phyloP scores from a whole-genome alignment of 1,284 basidiomycete genomes.

The Sporisorium graminicola region DNA sequence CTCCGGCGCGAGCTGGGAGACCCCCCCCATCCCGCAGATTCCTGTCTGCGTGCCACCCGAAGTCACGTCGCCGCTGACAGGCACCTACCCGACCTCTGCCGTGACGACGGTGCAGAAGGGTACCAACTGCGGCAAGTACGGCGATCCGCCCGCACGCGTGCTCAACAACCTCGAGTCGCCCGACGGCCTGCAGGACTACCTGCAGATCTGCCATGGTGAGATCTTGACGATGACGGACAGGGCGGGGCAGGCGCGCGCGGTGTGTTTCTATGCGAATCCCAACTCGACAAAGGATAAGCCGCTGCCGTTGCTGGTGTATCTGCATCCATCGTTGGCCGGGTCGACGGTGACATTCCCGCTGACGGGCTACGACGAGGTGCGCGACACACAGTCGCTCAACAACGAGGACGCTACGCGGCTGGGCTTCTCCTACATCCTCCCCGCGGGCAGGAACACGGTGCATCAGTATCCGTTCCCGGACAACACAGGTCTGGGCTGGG shows the following conservation, averaged over 20 bases:
- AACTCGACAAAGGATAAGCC: slow-evolving; percentile 30
- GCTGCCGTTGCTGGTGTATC: slow-evolving; percentile 27
- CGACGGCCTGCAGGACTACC: slow-evolving; percentile 23
- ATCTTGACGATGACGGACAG: slow-evolving; percentile 26
- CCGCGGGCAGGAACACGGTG: slow-evolving; percentile 28
- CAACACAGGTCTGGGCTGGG: slow-evolving; percentile 31
- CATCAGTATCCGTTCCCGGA: slow-evolving; percentile 35
- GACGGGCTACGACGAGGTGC: slow-evolving; percentile 22
- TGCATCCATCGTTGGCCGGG: slow-evolving; percentile 25
- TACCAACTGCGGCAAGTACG: slow-evolving; percentile 21
- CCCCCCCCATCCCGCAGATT: neutral
- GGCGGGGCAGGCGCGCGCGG: slow-evolving; percentile 10
- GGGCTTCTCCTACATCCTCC: slow-evolving; percentile 36
- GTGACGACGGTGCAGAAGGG: slow-evolving; percentile 37
- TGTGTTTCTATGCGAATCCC: slow-evolving; percentile 38
- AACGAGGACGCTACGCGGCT: slow-evolving; percentile 18
- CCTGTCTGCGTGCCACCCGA: slow-evolving; percentile 21
- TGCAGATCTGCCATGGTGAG: slow-evolving; percentile 30
- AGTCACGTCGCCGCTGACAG: slow-evolving; percentile 14
- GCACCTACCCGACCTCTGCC: slow-evolving; percentile 25
- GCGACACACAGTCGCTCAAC: slow-evolving; percentile 29
- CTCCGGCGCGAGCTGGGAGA: slow-evolving; percentile 13
- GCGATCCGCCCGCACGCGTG: slow-evolving; percentile 20
- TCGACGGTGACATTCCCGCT: slow-evolving; percentile 14
- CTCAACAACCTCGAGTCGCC: slow-evolving; percentile 24